phyloP scores from a whole-genome alignment of 139 green algal species.

The Nannochloris sp. region DNA sequence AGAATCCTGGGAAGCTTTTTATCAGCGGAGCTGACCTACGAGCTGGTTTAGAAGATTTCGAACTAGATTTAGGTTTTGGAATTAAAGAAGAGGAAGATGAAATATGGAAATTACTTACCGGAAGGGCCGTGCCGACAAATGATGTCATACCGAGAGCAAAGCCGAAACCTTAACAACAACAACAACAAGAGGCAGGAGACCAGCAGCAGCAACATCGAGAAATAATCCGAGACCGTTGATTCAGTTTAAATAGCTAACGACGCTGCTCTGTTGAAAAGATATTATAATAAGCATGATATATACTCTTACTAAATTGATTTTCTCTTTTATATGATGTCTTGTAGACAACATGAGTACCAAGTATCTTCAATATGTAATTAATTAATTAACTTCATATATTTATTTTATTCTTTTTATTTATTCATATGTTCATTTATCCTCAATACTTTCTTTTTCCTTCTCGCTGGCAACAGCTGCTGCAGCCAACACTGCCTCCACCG shows the following conservation, averaged over 20 bases:
- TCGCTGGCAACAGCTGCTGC: not conserved
- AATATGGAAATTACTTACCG: not conserved
- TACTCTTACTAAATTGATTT: not conserved
- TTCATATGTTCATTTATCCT: not conserved
- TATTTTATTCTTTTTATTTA: not conserved
- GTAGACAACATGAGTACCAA: too few species aligned
- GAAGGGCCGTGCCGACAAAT: not conserved
- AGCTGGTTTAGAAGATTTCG: not conserved
- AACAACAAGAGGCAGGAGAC: not conserved
- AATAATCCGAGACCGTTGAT: not conserved
- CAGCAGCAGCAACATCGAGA: not conserved
- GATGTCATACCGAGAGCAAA: not conserved
- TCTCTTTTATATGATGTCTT: not conserved
- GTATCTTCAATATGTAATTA: too few species aligned
- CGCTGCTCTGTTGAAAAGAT: too few species aligned
- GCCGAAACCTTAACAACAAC: not conserved
- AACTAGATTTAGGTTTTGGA: slow-evolving; percentile 1
- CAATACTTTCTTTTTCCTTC: not conserved
- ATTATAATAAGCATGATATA: not conserved
- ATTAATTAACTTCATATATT: too few species aligned
- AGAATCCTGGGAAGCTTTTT: slow-evolving; percentile 2
- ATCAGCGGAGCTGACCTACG: not conserved
- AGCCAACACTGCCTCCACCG: slow-evolving; percentile 11
- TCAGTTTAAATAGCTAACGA: not conserved
- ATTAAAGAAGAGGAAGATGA: slow-evolving; percentile 6